Percentiles rank a stretch among this genome's conserved stretches.
phyloP scores from a whole-genome alignment of 2,329 filamentous ascomycete genomes.

The Fusarium penzigii region DNA sequence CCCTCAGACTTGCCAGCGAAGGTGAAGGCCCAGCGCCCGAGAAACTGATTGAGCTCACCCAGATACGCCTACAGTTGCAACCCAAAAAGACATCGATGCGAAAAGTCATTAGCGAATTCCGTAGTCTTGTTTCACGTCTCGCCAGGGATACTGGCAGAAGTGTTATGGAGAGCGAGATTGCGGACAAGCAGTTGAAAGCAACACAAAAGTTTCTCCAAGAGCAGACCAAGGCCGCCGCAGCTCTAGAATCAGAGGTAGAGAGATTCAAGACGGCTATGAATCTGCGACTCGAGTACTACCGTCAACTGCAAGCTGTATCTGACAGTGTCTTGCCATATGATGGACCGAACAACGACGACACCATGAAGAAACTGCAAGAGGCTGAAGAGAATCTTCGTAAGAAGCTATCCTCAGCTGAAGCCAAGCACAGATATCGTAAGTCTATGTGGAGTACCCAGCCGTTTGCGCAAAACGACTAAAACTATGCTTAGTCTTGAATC shows the following conservation, averaged over 20 bases:
- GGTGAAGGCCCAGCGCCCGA: constrained; percentile 72
- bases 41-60: constrained; percentile 54
- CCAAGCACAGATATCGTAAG: constrained; percentile 74
- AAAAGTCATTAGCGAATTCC: constrained; percentile 68
- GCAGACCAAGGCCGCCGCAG: constrained; percentile 50
- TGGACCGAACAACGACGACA: constrained; percentile 56
- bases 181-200: constrained; percentile 61
- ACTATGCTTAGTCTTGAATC: constrained; percentile 46
- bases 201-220: constrained; percentile 55
- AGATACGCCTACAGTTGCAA: constrained; percentile 48
- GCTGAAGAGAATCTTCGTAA: constrained; percentile 46
- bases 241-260: constrained; percentile 70
- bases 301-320: constrained; percentile 86
- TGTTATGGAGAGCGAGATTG: constrained; percentile 65
- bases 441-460: constrained; percentile 6
- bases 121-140: constrained; percentile 62
- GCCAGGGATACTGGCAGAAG: constrained; percentile 51
- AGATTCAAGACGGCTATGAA: constrained; percentile 81
- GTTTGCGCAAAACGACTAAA: constrained; percentile 7
- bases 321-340: constrained; percentile 80
- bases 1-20: constrained; percentile 59
- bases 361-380: constrained; percentile 36
- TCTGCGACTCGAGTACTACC: constrained; percentile 82
- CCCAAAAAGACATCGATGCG: constrained; percentile 66
- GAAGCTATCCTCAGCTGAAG: constrained; percentile 62